Base-by-base conservation (phyloP, 805 yeast species). In the Kuraishia floccosa region DNA sequence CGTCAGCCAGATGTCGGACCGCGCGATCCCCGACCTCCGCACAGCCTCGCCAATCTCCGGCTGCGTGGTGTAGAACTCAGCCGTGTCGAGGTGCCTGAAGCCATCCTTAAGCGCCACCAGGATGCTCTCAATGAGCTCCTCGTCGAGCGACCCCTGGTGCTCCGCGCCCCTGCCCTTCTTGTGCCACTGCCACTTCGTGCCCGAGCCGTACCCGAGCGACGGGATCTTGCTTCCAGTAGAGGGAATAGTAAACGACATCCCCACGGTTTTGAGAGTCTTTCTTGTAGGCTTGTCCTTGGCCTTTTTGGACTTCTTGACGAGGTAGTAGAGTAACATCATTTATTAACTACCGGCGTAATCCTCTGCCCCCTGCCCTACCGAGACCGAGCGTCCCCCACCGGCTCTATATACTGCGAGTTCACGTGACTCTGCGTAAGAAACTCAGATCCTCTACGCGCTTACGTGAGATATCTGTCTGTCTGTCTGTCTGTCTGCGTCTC, bases 11-110 rank as follows among this genome's bases (percentile, higher is more conserved):
- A 75, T 36, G 47, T 52, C 53, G 32, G 50, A 67, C 54, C 86
- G 63, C 12, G 48, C 44, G 18, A 59, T 49, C 5, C 17, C 18
- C 0, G 65, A 48, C 25, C 51, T 43, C 32, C 54, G 55, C 27
- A 76, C 38, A 1, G 76, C 84, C 24, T 47, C 60, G 8, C 75
- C 79, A 28, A 76, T 65, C 45, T 76, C 85, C 1, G 44, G 46
- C 36, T 72, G 71, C 3, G 83, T 77, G 15, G 68, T 62, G 49
- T 78, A 78, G n/a, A 62, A 54, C 40, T 78, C 82, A 1, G 85
- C 85, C 6, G 79, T 72, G 44, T 77, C 86, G 27, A 78, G 50
- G 47, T 76, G 84, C 28, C 52, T 61, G 49, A 67, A 72, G 0
- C 80, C 79, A 11, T 49, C 46, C 2, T 63, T 52, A 15, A 78